Evolutionary conservation across 306 rosid genomes (phyloP), one percentile per base, ranked within the genome.

Genomic region (Sophora flavescens): DNA sequence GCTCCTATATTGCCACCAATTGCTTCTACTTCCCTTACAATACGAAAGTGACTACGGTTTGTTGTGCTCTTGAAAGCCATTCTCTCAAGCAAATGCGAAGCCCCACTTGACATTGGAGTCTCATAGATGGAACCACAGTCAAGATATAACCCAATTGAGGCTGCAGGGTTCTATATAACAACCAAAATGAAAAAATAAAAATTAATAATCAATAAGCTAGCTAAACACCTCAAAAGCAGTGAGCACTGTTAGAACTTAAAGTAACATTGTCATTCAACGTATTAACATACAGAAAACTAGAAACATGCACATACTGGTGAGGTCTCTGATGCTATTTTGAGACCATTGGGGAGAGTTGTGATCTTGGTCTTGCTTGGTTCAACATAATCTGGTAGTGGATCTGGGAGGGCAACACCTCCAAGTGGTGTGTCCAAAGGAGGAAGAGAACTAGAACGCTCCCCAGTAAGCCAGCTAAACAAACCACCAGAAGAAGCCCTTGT

Each of bases 51-150:
- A 85, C 99, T 96, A 15, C 96, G 85, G 80, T 96, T 96, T 80
- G 79, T 67, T 8, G 99, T 96, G 84, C 99, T 96, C 80, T 92
- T 96, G 84, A 92, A 96, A 83, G 99, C 99, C 97, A 96, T 86
- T 75, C 97, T 61, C 74, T 96, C 99, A 30, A 96, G 73, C 88
- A 96, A 81, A 78, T 96, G 99, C 17, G 99, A 91, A 59, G 99
- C 98, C 58, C 98, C 98, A 28, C 87, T 87, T 39, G 97, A 70
- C 18, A 65, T 18, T 1, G 93, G 93, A 2, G 92, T 84, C 88
- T 96, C 99, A 65, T 96, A 92, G 41, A 91, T 92, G 57, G 99
- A 96, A 77, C 99, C 99, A 72, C 87, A 88, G 70, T 96, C 90
- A 39, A 96, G 51, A 81, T 96, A 96, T 28, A 96, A 14, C 62